Evolutionary conservation across 1,139 yeast species (phyloP), one percentile per base, ranked within the genome.

Genomic region (Eremothecium gossypii): DNA sequence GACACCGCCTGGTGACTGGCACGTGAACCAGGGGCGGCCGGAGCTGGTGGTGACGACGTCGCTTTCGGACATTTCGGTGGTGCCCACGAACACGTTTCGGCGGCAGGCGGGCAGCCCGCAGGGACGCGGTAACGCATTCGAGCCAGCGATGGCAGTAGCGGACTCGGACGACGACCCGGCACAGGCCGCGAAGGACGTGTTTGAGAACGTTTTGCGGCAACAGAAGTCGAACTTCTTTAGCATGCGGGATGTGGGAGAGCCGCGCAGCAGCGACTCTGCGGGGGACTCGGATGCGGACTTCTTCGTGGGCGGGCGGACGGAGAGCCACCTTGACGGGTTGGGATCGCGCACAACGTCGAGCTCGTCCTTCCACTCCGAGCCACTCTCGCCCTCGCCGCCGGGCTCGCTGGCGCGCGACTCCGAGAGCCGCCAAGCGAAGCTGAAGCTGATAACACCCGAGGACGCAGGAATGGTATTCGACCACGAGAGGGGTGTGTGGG

Each of bases 361-460:
- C 26, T 39, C 41, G 11, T 39, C 41, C 6, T 39, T 35, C 27
- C 27, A 27, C 8, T 26, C 41, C 9, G 38, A 39, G 17, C 37
- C 41, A 10, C 12, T 14, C 3, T 41, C 44, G 13, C 44, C 44
- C 2, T 36, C 41, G 11, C 44, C 44, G 11, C 13, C 41, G 3
- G 40, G 40, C 6, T 4, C 35, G 3, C 11, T 6, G 27, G 10
- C 10, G 23, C 11, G 20, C n/a, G 20, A 27, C 10, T 10, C 12
- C 10, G 27, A 37, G 11, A 27, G 27, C 8, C 37, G 30, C 30
- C 28, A 32, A 13, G 39, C 17, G 13, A 14, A 30, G 10, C 41
- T 55, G 34, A 50, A 52, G 20, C 44, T 57, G 14, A 56, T 57
- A 13, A 54, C 54, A 7, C 62, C 62, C 7, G 60, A 55, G 41